Percentiles rank a stretch among this genome's conserved stretches.
These are phyloP conservation scores for Coniferiporia sulphurascens DNA, from an alignment of 1,284 basidiomycete genomes.

Conservation along the genomic window DNA sequence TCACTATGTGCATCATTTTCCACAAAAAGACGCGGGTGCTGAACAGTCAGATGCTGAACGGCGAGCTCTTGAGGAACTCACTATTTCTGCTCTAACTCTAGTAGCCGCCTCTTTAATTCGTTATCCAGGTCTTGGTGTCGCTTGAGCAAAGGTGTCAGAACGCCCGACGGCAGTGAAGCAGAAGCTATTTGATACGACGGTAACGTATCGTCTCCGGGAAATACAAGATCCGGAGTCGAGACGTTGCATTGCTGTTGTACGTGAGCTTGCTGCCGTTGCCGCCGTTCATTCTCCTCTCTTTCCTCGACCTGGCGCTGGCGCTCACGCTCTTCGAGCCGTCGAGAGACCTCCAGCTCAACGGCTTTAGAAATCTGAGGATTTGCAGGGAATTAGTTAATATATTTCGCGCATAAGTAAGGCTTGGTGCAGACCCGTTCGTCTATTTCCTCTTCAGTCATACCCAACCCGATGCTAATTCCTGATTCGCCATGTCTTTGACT, in stretches of 20 bases:
- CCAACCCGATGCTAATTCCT: constrained; percentile 2
- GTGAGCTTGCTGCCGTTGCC: constrained; percentile 19
- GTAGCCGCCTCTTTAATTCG: constrained; percentile 55
- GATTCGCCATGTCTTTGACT: constrained; percentile 7
- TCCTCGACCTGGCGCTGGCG: constrained; percentile 35
- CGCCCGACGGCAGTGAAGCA: constrained; percentile 43
- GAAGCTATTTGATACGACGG: constrained; percentile 20
- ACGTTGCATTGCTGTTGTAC: constrained; percentile 14
- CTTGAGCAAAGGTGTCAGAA: constrained; percentile 55
- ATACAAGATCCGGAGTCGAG: constrained; percentile 11
- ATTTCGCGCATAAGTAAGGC: not conserved
- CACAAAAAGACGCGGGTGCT: constrained; percentile 17
- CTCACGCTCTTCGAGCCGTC: constrained; percentile 57
- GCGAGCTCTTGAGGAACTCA: constrained; percentile 25
- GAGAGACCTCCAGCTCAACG: constrained; percentile 66
- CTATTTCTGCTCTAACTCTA: constrained; percentile 69
- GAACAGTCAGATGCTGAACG: constrained; percentile 11
- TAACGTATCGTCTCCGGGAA: constrained; percentile 12
- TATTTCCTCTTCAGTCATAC: constrained; percentile 63
- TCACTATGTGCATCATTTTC: constrained; percentile 37
- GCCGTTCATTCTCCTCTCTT: constrained; percentile 25
- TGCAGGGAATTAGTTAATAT: constrained; percentile 12
- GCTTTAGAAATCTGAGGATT: constrained; percentile 59
- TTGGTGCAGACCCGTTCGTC: constrained; percentile 52
- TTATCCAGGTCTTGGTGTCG: constrained; percentile 61